Conservation (phyloP, 202 grass and related monocot species). For the Sporobolus alterniflorus region DNA sequence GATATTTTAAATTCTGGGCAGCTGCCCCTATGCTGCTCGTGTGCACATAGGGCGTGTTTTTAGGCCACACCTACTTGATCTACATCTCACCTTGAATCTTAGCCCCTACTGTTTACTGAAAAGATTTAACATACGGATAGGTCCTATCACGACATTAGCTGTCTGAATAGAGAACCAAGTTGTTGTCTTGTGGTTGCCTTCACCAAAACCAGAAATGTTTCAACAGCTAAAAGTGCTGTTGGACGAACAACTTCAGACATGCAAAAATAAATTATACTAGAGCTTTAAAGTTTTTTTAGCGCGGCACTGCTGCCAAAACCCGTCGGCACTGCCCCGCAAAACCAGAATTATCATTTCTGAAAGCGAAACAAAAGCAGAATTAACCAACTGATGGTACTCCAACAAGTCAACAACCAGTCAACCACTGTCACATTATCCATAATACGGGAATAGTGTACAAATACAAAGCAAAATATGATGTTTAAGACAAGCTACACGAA, state of each 20-base stretch:
- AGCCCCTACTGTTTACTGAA: constrained; percentile 18
- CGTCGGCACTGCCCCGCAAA: neutral
- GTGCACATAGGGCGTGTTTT: constrained; percentile 19
- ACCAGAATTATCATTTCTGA: neutral
- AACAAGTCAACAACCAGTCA: neutral
- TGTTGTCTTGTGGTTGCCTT: neutral
- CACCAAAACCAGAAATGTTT: too few species aligned
- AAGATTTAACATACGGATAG: constrained; percentile 22
- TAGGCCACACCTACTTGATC: constrained; percentile 19
- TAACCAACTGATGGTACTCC: neutral
- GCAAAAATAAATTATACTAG: too few species aligned
- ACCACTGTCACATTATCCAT: neutral
- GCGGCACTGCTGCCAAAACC: too few species aligned
- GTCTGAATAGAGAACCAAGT: neutral
- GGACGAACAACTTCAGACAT: too few species aligned
- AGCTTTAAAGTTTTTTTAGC: too few species aligned
- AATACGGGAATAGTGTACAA: constrained; percentile 31
- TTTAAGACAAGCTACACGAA: constrained; percentile 27
- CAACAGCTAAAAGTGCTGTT: too few species aligned
- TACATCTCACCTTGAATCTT: neutral
- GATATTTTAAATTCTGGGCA: constrained; percentile 6
- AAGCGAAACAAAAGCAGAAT: neutral
- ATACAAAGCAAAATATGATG: constrained; percentile 32
- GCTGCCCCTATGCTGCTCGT: neutral
- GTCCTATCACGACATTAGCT: constrained; percentile 10